Base-by-base conservation (phyloP, 2,329 filamentous ascomycete genomes). In the Harringtonia aguacate region DNA sequence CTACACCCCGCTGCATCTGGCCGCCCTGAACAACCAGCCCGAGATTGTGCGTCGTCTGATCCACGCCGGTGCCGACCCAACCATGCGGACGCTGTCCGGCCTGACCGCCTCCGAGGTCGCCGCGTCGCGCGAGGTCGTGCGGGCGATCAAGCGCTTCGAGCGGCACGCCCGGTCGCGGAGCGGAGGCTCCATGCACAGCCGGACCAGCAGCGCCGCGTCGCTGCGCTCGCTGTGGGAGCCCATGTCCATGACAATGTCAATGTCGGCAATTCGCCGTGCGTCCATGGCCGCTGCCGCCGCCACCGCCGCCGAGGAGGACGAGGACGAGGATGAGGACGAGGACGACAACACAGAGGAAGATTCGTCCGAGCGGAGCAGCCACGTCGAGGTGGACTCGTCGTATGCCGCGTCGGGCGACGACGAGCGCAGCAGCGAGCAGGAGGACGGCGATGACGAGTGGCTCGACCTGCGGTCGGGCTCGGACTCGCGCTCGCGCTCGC, bases 1-100 rank as follows among this genome's bases (percentile, higher is more conserved):
- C 20, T 90, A 86, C 61, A 87, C 85, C 5, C 79, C 87, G 14
- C 73, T 94, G 65, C 86, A 94, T 60, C 75, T 90, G 57, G 86
- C 87, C 18, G 80, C 84, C 22, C 73, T 94, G 56, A 81, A 84
- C 59, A 77, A 81, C 49, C 81, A 88, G 55, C 67, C 77, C 12
- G 80, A 87, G 56, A 86, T 92, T 52, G 81, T 90, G 14, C 75
- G 82, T 47, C 77, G 83, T 14, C 71, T 94, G 46, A 79, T 89
- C 52, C 69, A 84, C 21, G 75, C 77, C 34, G 84, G 85, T 33
- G 85, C 84, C 3, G 81, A 88, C 61, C 76, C 83, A 28, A 79
- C 73, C 36, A 69, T 84, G 47, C 73, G 79, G 52, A 89, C 79
- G 55, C 62, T 84, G 38, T 79, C 79, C 41, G 82, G 82, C 20